These are phyloP conservation scores for Coniochaeta prunicola DNA, from an alignment of 2,329 filamentous ascomycete species.

Conservation along the genomic window DNA sequence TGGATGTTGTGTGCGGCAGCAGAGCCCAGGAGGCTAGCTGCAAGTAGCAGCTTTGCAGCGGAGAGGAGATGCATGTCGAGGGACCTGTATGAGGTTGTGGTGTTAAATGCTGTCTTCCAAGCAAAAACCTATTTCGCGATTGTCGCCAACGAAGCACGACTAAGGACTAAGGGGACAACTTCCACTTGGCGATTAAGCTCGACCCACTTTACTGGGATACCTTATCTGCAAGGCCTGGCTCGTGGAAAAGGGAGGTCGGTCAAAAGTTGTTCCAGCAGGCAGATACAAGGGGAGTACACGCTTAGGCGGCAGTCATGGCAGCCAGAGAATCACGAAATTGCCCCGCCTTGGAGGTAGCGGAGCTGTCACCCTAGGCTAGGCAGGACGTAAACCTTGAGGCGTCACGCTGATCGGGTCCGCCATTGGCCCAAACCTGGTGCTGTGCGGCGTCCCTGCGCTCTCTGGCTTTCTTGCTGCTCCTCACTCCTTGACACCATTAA, in stretches of 20 bases:
- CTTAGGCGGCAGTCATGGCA: neutral
- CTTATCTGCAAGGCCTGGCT: slow-evolving; percentile 2
- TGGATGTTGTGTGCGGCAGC: slow-evolving; percentile 89
- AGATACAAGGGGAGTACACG: slow-evolving; percentile 9
- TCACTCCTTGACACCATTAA: neutral
- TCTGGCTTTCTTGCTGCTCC: neutral
- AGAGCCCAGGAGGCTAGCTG: slow-evolving; percentile 50
- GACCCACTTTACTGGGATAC: neutral
- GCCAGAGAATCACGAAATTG: neutral
- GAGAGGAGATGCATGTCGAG: slow-evolving; percentile 34
- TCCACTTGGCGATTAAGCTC: slow-evolving; percentile 7
- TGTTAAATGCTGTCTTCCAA: slow-evolving; percentile 1
- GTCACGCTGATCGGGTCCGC: neutral
- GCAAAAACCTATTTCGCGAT: slow-evolving; percentile 7
- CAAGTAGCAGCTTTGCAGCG: slow-evolving; percentile 29
- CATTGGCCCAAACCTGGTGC: neutral
- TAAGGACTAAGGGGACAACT: slow-evolving; percentile 3
- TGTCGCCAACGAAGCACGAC: neutral
- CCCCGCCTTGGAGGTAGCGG: neutral
- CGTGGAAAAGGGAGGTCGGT: slow-evolving; percentile 10
- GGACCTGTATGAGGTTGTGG: slow-evolving; percentile 6
- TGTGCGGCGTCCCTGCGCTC: neutral
- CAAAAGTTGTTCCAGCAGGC: slow-evolving; percentile 13
- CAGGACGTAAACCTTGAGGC: neutral
- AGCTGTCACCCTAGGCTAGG: neutral